Percentiles rank a stretch among this genome's conserved stretches.
phyloP scores from a whole-genome alignment of 1,139 yeast genomes.

The Lodderomyces metapsilosis region DNA sequence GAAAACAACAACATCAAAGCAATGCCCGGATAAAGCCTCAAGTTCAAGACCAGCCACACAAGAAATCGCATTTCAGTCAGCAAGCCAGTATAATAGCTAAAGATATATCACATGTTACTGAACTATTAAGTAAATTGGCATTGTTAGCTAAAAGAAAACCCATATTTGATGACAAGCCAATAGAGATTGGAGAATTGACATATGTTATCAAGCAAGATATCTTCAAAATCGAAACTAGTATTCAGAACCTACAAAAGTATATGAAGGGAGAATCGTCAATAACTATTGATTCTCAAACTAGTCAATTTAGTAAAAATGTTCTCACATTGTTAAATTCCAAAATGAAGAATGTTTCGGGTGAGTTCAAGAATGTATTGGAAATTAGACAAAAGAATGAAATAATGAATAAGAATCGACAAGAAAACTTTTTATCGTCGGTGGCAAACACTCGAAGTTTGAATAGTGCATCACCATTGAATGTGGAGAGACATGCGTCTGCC shows the following conservation, averaged over 20 bases:
- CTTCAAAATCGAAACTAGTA: conserved; percentile 75
- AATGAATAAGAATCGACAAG: conserved; percentile 78
- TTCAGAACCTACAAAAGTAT: conserved; percentile 62
- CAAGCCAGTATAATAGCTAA: conserved; percentile 84
- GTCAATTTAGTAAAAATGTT: conserved; percentile 80
- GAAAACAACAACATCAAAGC: conserved; percentile 23
- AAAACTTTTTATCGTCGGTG: conserved; percentile 67
- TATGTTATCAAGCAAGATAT: conserved; percentile 92
- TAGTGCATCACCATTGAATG: conserved; percentile 25
- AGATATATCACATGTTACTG: conserved; percentile 88
- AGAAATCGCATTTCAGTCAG: conserved; percentile 68
- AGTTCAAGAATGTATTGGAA: conserved; percentile 84
- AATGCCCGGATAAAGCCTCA: conserved; percentile 4
- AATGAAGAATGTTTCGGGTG: conserved; percentile 89
- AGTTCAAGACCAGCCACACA: conserved; percentile 15
- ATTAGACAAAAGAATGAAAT: conserved; percentile 83
- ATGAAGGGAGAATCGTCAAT: conserved; percentile 48
- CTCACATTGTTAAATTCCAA: conserved; percentile 82
- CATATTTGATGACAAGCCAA: conserved; percentile 91
- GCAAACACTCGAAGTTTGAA: conserved; percentile 27
- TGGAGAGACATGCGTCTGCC: conserved; percentile 1
- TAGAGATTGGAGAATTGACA: conserved; percentile 89
- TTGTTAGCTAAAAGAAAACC: conserved; percentile 84
- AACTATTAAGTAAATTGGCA: conserved; percentile 77
- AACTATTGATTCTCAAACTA: conserved; percentile 56